These are phyloP conservation scores for Suillus paluster DNA, from an alignment of 768 basidiomycete species.

Conservation along the genomic window DNA sequence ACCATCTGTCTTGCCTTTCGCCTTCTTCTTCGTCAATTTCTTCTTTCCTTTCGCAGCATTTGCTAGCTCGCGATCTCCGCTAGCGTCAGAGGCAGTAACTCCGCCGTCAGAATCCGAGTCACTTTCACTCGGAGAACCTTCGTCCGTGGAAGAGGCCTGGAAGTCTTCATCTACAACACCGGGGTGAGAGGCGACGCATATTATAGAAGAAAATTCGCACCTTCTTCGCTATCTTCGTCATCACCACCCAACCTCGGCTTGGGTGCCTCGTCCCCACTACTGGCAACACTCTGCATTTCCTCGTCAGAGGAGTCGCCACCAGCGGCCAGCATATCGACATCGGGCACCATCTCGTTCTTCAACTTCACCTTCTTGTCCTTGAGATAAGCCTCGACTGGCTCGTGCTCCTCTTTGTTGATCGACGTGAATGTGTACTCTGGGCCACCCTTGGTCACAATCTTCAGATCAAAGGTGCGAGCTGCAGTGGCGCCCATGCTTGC, in stretches of 20 bases:
- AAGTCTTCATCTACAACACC: slow-evolving; percentile 81
- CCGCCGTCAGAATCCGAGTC: slow-evolving; percentile 69
- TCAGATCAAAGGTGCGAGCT: slow-evolving; percentile 92
- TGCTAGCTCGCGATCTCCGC: slow-evolving; percentile 72
- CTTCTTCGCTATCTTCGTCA: slow-evolving; percentile 81
- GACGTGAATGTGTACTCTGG: slow-evolving; percentile 90
- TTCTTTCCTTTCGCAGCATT: slow-evolving; percentile 41
- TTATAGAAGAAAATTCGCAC: slow-evolving; percentile 38
- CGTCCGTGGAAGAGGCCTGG: slow-evolving; percentile 81
- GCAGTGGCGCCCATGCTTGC: slow-evolving; percentile 80
- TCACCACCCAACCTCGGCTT: slow-evolving; percentile 51
- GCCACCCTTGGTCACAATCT: slow-evolving; percentile 83
- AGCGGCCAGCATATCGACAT: slow-evolving; percentile 75
- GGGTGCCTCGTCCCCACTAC: slow-evolving; percentile 65
- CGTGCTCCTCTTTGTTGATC: slow-evolving; percentile 95
- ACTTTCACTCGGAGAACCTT: slow-evolving; percentile 82
- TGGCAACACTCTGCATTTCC: slow-evolving; percentile 82
- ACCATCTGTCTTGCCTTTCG: slow-evolving; percentile 47
- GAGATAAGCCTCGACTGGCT: slow-evolving; percentile 82
- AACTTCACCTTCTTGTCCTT: slow-evolving; percentile 90
- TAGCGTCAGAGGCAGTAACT: slow-evolving; percentile 83
- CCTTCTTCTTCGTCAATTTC: slow-evolving; percentile 46
- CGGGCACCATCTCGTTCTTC: slow-evolving; percentile 95
- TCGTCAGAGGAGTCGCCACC: slow-evolving; percentile 74
- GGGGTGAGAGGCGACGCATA: slow-evolving; percentile 10